A percentile compares a stretch with the other conserved stretches of the same genome.
Evolutionary conservation across 352 stramenopile species (phyloP).

Genomic region (Phytophthora litchii): DNA sequence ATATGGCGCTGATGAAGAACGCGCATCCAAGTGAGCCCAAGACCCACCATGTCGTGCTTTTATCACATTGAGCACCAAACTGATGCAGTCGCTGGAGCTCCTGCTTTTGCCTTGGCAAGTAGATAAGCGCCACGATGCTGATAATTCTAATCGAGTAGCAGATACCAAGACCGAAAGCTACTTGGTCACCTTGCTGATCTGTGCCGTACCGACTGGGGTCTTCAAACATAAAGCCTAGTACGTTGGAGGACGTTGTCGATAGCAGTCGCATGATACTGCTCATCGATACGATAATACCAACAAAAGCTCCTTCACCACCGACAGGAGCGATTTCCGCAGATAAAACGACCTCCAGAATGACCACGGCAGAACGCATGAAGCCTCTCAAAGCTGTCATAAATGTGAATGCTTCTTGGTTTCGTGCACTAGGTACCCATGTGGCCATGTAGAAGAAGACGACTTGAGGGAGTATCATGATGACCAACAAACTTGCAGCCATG

Average conservation of each 20-base stretch:
- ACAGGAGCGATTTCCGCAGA: conserved; percentile 58
- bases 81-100: conserved; percentile 49
- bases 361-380: conserved; percentile 44
- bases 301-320: conserved; percentile 56
- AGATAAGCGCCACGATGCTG: conserved; percentile 44
- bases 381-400: conserved; percentile 45
- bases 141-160: conserved; percentile 51
- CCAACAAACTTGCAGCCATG: conserved; percentile 34
- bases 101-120: conserved; percentile 52
- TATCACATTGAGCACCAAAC: conserved; percentile 20
- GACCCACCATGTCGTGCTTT: conserved; percentile 45
- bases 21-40: conserved; percentile 35
- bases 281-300: conserved; percentile 62
- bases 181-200: conserved; percentile 27
- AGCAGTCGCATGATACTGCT: conserved; percentile 56
- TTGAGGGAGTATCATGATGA: conserved; percentile 46
- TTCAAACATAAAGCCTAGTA: conserved; percentile 49
- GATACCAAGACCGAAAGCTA: conserved; percentile 43
- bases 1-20: conserved; percentile 43
- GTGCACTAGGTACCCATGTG: conserved; percentile 22
- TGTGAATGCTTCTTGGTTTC: conserved; percentile 42
- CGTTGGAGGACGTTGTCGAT: conserved; percentile 49
- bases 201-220: conserved; percentile 24
- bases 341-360: conserved; percentile 46
- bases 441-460: conserved; percentile 45